Evolutionary conservation across 495 filamentous ascomycete genomes (phyloP).

Genomic region (Aspergillus panamensis): DNA sequence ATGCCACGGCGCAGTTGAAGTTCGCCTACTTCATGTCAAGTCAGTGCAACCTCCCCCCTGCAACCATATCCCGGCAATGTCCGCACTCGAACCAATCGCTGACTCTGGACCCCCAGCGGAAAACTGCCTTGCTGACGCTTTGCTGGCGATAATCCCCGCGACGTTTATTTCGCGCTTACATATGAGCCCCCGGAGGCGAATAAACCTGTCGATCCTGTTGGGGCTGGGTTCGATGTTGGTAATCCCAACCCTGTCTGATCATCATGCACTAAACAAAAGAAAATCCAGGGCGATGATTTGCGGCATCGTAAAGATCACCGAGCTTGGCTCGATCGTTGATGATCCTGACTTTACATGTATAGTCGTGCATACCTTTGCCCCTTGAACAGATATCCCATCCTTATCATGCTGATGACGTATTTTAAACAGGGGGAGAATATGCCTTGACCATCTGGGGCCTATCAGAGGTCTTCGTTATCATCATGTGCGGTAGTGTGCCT

Average conservation of each 20-base stretch:
- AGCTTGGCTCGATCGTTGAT: neutral
- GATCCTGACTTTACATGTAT: slow-evolving; percentile 9
- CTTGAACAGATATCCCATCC: neutral
- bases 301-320: slow-evolving; percentile 2
- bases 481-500: slow-evolving; percentile 3
- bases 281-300: slow-evolving; percentile 2
- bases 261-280: neutral
- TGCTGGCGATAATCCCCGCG: slow-evolving; percentile 1
- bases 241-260: neutral
- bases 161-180: neutral
- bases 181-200: slow-evolving; percentile 1
- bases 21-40: slow-evolving; percentile 5
- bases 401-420: neutral
- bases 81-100: neutral
- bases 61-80: neutral
- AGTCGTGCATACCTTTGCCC: neutral
- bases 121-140: slow-evolving; percentile 1
- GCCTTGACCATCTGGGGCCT: neutral
- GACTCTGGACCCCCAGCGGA: neutral
- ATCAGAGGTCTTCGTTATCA: slow-evolving; percentile 5
- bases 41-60: neutral
- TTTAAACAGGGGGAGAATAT: slow-evolving; percentile 1
- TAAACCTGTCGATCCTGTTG: slow-evolving; percentile 1
- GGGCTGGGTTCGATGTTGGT: slow-evolving; percentile 5
- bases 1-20: neutral